phyloP scores from a whole-genome alignment of 2,329 filamentous ascomycete species.

The Aspergillus hortae region DNA sequence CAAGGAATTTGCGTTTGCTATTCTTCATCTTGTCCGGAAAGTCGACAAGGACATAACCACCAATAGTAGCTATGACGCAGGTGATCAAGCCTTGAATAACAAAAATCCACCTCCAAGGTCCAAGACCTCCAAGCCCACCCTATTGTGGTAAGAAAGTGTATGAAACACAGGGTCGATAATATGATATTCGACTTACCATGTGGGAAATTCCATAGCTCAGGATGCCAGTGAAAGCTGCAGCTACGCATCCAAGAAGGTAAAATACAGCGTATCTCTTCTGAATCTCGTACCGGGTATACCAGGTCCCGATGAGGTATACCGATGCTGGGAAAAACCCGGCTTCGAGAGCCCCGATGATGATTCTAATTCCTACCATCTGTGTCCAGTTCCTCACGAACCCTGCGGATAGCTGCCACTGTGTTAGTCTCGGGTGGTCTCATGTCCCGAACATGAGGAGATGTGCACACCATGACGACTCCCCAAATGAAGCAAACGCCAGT shows the following conservation, averaged over 20 bases:
- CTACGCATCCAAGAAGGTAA: slow-evolving; percentile 65
- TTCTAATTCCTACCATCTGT: slow-evolving; percentile 37
- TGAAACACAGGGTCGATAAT: background rate
- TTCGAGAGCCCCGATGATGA: slow-evolving; percentile 44
- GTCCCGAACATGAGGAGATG: background rate
- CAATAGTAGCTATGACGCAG: slow-evolving; percentile 46
- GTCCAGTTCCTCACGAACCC: slow-evolving; percentile 30
- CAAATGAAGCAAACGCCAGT: slow-evolving; percentile 7
- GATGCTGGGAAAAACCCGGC: slow-evolving; percentile 44
- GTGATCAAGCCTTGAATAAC: slow-evolving; percentile 51
- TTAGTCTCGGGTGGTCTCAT: background rate
- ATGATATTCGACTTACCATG: slow-evolving; percentile 19
- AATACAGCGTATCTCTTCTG: slow-evolving; percentile 67
- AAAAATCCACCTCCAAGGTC: slow-evolving; percentile 68
- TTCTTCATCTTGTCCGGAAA: slow-evolving; percentile 57
- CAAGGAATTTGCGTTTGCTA: slow-evolving; percentile 48
- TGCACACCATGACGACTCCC: slow-evolving; percentile 7
- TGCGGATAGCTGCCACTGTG: background rate
- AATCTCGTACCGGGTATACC: slow-evolving; percentile 58
- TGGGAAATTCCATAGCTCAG: slow-evolving; percentile 63
- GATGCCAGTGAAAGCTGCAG: slow-evolving; percentile 64
- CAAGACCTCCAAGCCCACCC: slow-evolving; percentile 39
- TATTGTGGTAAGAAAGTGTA: background rate
- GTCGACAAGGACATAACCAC: slow-evolving; percentile 60
- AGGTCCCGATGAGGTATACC: slow-evolving; percentile 44